Percentiles rank a stretch among this genome's conserved stretches.
These are phyloP conservation scores for Blastobotrys indianensis DNA, from an alignment of 1,139 yeast genomes.

Conservation along the genomic window DNA sequence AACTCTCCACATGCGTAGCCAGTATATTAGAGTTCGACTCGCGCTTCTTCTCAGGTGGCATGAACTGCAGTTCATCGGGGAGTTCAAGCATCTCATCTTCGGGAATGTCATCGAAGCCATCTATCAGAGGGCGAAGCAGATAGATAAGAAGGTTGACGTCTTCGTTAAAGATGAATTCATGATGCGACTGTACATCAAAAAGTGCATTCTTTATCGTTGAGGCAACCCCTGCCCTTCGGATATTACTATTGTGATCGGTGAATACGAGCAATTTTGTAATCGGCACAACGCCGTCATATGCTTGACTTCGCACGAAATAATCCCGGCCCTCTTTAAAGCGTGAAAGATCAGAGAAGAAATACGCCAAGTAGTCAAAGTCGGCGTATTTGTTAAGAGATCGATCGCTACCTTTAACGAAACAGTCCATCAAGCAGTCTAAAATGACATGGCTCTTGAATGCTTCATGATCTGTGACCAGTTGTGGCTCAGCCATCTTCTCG, in stretches of 20 bases:
- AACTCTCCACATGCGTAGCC: constrained; percentile 63
- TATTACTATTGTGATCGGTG: constrained; percentile 72
- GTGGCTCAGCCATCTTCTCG: background rate
- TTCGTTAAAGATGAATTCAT: constrained; percentile 51
- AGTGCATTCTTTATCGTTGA: constrained; percentile 86
- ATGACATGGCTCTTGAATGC: constrained; percentile 43
- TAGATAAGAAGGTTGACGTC: constrained; percentile 74
- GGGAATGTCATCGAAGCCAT: constrained; percentile 65
- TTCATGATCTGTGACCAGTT: constrained; percentile 11
- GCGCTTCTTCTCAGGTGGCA: constrained; percentile 69
- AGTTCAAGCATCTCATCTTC: constrained; percentile 82
- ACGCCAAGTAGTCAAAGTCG: constrained; percentile 74
- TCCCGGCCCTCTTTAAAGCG: constrained; percentile 66
- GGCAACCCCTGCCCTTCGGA: constrained; percentile 88
- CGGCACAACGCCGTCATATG: constrained; percentile 74
- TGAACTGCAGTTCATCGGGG: constrained; percentile 82
- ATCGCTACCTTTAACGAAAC: constrained; percentile 82
- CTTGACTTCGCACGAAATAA: constrained; percentile 65
- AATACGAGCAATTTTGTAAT: constrained; percentile 74
- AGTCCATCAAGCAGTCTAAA: constrained; percentile 83
- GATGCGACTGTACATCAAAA: constrained; percentile 71
- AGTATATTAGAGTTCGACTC: constrained; percentile 66
- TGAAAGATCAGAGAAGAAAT: constrained; percentile 86
- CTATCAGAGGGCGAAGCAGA: constrained; percentile 70
- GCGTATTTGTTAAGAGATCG: constrained; percentile 66